Base-by-base conservation (phyloP, 2,329 filamentous ascomycete species). In the Aspergillus ruber region DNA sequence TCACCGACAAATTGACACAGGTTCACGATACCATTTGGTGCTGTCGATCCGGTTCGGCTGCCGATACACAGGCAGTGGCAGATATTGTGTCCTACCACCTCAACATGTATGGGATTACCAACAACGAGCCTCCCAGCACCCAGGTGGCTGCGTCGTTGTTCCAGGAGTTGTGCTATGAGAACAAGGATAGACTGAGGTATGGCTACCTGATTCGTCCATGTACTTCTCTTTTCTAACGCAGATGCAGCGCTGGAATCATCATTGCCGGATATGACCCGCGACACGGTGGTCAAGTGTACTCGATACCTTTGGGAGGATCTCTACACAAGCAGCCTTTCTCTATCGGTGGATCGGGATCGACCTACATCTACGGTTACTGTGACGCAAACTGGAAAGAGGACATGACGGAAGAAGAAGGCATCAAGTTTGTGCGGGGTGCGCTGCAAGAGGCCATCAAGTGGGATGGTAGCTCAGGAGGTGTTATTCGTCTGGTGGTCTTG, bases 1-100 rank as follows among this genome's bases (percentile, higher is more conserved):
- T 98, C 57, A 98, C 93, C 56, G 93, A 98, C 80, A 98, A 98
- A 79, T 84, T 98, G 68, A 98, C 93, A 63, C 87, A 90, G 77
- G 91, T 98, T 52, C 88, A 95, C 75, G 93, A 98, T 72, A 97
- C 91, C 50, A 97, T 98, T 73, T 98, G 93, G 93, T 98, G 93
- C 77, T 98, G 93, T 77, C 86, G 93, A 64, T 97, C 93, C 52
- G 93, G 93, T 44, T 98, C 93, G 21, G 93, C 93, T 27, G 93
- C 93, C 58, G 93, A 98, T 67, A 98, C 93, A 50, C 93, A 98
- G 74, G 93, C 93, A 43, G 90, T 98, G 43, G 93, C 93, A 50
- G 93, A 98, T 65, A 96, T 98, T 62, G 93, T 98, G 38, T 88
- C 95, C 67, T 96, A 97, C 72, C 88, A 98, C 69, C 80, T 98